Base-by-base conservation (phyloP, 345 rosid genomes). In the Cochlearia excelsa region DNA sequence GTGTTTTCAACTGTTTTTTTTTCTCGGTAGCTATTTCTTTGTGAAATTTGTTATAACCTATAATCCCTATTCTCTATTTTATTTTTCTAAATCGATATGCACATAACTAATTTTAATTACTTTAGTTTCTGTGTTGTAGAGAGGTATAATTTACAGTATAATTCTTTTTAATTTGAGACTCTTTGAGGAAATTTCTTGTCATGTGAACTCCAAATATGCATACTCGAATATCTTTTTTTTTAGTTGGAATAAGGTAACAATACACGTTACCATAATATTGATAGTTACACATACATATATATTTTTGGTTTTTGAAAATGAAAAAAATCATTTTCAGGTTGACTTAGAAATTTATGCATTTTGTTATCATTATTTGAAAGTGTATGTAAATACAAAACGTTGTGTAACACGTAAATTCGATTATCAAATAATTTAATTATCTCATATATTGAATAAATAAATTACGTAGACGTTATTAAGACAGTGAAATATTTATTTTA, bases 401-500 rank as follows among this genome's bases (percentile, higher is more conserved):
- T 63, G 64, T 63, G 69, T 56, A 63, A 70, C 59, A 70, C 64
- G 50, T 26, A 63, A 62, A 42, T 43, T 50, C 26, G 58, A 51
- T 50, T 3, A 31, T 42, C 46, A 41, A 11, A 63, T 47, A 41
- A 40, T 26, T 61, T n/a, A 54, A 28, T 28, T 34, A 16, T 63
- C 52, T 49, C 46, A 37, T 8, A 6, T 48, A 49, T 8, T 50
- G 37, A 54, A 49, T 59, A 56, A 54, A 23, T 49, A 35, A 63
- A 50, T 50, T 70, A 45, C 64, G 65, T 70, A 57, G 74, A 70
- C 69, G 65, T 70, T 50, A 44, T 64, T 50, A 30, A 29, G 74
- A 70, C 64, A 57, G 59, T 63, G 74, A 70, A 43, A 63, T 39
- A 39, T 62, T 9, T 10, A 16, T 3, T 10, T 7, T 16, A 16